Base-by-base conservation (phyloP, 139 green algal genomes). In the Chlamydomonas incerta region DNA sequence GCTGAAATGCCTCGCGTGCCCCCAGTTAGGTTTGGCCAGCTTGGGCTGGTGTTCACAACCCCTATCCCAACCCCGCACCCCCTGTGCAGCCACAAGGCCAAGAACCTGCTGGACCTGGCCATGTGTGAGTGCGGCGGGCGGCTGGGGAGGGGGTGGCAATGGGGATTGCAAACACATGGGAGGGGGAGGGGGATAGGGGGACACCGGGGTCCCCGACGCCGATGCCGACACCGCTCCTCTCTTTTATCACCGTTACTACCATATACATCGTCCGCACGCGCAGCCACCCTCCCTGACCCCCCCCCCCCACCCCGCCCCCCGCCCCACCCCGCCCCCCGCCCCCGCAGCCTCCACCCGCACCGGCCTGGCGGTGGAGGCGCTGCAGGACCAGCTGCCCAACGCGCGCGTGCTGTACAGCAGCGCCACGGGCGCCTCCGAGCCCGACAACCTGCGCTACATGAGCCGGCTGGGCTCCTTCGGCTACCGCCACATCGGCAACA, bases 401-500 rank as follows among this genome's bases (percentile, higher is more conserved):
- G 95, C 96, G 21, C 77, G 88, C 41, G 91, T 98, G 55, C 73
- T 99, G 35, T 99, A 99, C 93, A 96, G 88, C 82, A 94, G 79
- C 2, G 96, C 96, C 28, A 99, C 96, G 3, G 96, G 96, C 20
- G 96, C 96, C 46, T 93, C 87, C 24, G 95, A 98, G 90, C 95
- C 96, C 13, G 74, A 88, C n/a, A 96, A 99, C 90, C 87, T 99
- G 83, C 93, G 92, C 21, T 99, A 99, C 92, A 99, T 99, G 94
- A 66, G 74, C 18, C 77, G 79, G 68, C 80, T 90, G 73, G 93
- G 88, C 88, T 29, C 55, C 34, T 89, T 83, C 52, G 88, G 74
- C 72, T 88, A 88, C 67, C 31, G 41, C 28, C 37, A 81, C 88
- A 91, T 89, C 65, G 35, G 41, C 31, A 23, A 73, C 29, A 82